Base-by-base conservation (phyloP, 2,329 filamentous ascomycete species). In the Ceratocystis colombiana region DNA sequence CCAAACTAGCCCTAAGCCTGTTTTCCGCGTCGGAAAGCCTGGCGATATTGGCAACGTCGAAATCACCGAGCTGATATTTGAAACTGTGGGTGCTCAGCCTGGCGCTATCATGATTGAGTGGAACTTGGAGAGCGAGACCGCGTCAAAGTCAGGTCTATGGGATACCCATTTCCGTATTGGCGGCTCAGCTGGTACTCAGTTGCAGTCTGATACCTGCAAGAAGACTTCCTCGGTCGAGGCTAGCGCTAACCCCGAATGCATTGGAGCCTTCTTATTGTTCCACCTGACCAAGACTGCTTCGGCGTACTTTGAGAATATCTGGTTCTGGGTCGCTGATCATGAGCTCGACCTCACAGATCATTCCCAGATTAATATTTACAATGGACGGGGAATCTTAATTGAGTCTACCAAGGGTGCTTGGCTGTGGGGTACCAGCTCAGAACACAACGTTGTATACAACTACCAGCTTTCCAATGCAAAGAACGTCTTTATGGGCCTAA, bases 141-240 rank as follows among this genome's bases (percentile, higher is more conserved):
- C 86, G 67, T 91, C 89, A 61, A 83, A 85, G 1, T 86, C 86
- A 22, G 93, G 85, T 69, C 86, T 96, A 76, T 99, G 92, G 89
- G 94, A 99, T 72, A 87, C 92, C n/a, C 94, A 99, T 79, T 88
- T 94, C 77, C 90, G 94, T 73, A 84, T 99, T 71, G 93, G 91
- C 71, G 94, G 94, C 55, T 86, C 87, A 66, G 87, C 88, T 4
- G 93, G 93, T 68, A 95, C 92, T 33, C 77, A 89, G 70, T 82
- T 97, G 17, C 89, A 95, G 76, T 88, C 87, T 20, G 82, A 89
- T 74, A 86, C 80, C 66, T 96, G 92, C 78, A 76, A 83, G 74
- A 95, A 95, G 81, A 88, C 86, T 69, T 88, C 88, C 53, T 79
- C 81, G 62, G 77, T 79, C 12, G 81, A 80, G 5, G 84, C 88